Evolutionary conservation across 2,329 filamentous ascomycete species (phyloP), one percentile per base, ranked within the genome.

Genomic region (Madurella fahalii): DNA sequence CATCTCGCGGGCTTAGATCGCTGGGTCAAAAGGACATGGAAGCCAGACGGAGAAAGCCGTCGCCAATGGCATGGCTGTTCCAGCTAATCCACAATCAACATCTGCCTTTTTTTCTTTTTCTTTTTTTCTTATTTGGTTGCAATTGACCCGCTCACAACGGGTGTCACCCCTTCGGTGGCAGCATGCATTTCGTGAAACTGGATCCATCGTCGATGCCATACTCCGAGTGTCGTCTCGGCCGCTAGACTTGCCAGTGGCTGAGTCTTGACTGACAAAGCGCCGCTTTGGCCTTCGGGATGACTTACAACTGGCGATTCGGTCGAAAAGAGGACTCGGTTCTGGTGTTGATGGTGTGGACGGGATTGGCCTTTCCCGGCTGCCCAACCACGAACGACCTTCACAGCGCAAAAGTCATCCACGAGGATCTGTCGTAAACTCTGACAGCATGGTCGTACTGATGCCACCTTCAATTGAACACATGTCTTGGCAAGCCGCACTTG

Each of bases 401-500:
- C 25, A 46, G 44, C 25, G 25, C 44, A 46, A 46, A 46, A 46
- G 30, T 31, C 20, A 13, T 13, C 25, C 25, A 25, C 25, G 25
- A 25, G 25, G 25, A 25, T 25, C 25, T 25, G 25, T 25, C 25
- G 25, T 25, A 3, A 25, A 25, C 34, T 52, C 52, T 32, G 47
- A 48, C 12, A n/a, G n/a, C 34, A 39, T 32, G 31, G 31, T 25
- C 8, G 43, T 47, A 43, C 32, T 47, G 40, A 48, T 40, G 32
- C 9, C 49, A 31, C 7, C 40, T 45, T 54, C 20, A 44, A 34
- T 20, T 39, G 37, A 53, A 39, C 25, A 37, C 52, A n/a, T 25
- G 42, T 43, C 58, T 61, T 58, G 58, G 57, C 53, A 43, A 11
- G 20, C 37, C 20, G 37, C 49, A 31, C 47, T 55, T 50, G 44